Evolutionary conservation across 2,329 filamentous ascomycete species (phyloP).

Genomic region (Alternaria longipes): DNA sequence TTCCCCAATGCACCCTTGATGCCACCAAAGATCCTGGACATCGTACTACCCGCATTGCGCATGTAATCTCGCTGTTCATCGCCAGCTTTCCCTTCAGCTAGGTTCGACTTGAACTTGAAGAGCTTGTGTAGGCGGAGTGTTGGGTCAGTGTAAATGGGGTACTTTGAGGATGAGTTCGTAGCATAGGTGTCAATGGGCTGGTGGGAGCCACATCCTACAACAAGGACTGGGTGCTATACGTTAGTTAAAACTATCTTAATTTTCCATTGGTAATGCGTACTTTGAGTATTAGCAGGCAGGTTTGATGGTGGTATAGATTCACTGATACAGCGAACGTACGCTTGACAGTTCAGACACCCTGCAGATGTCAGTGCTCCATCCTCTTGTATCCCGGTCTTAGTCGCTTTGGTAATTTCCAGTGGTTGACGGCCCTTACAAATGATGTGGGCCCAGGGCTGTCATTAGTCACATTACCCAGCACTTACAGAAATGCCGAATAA

Average conservation of each 20-base stretch:
- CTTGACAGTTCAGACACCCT: conserved; percentile 42
- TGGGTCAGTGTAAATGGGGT: conserved; percentile 38
- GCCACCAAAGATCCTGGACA: conserved; percentile 24
- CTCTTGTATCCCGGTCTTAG: neutral
- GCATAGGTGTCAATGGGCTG: conserved; percentile 37
- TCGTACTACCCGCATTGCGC: conserved; percentile 26
- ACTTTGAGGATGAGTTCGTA: conserved; percentile 22
- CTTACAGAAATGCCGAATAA: conserved; percentile 37
- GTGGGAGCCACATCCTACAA: conserved; percentile 35
- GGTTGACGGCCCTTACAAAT: neutral
- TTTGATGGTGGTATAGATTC: conserved; percentile 29
- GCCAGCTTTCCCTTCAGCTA: conserved; percentile 23
- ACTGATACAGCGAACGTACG: conserved; percentile 31
- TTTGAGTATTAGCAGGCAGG: conserved; percentile 29
- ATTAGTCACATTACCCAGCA: neutral
- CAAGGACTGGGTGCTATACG: conserved; percentile 21
- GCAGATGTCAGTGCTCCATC: neutral
- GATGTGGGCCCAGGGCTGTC: neutral
- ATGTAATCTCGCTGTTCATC: conserved; percentile 34
- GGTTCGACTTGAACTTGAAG: conserved; percentile 32
- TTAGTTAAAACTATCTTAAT: neutral
- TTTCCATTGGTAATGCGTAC: conserved; percentile 15
- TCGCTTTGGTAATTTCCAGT: neutral
- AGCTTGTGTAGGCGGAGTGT: conserved; percentile 29
- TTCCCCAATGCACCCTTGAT: conserved; percentile 31